Base-by-base conservation (phyloP, 352 stramenopile species). In the Salisapilia sapeloensis region DNA sequence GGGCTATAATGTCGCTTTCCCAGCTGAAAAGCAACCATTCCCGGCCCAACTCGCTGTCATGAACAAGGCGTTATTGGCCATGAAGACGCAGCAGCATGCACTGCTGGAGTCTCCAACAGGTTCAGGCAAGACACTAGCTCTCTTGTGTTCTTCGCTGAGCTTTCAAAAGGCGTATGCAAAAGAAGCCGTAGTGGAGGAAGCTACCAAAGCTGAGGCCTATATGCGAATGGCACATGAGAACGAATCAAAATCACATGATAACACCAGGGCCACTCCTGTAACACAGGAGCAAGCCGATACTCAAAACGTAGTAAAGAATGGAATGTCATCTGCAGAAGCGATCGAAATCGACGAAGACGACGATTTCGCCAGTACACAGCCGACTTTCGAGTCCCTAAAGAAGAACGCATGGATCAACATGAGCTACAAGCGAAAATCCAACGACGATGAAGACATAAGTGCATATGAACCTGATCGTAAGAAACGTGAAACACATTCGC, bases 41-140 rank as follows among this genome's bases (percentile, higher is more conserved):
- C 72, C 76, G 2, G 69, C 76, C 25, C 76, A 92, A 40, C 44
- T 92, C 18, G 74, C 70, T 1, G 74, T 92, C 23, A 92, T 92
- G 77, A 86, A 60, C 50, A 86, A 86, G 29, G 71, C 86, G 35
- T 39, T 92, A 23, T 40, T 66, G 22, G 75, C 77, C 28, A 56
- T 92, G 25, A 87, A 90, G 42, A 78, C 50, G 19, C 24, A 57
- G 7, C 66, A 90, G 37, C 79, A 92, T 35, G 77, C 77, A 29
- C 50, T 92, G 33, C 48, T 92, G 15, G 77, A 92, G 50, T 87
- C 70, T 9, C 77, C 75, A 0, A 92, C 77, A 5, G 75, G 77
- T 3, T 81, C 63, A 0, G 77, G 77, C 26, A 92, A 92, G 53
- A 92, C 75, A 13, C 50, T 92, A 31, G 77, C 77, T 34, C 48